phyloP scores from a whole-genome alignment of 371 early-diverging fungal species.

The Rhizopus stolonifer region DNA sequence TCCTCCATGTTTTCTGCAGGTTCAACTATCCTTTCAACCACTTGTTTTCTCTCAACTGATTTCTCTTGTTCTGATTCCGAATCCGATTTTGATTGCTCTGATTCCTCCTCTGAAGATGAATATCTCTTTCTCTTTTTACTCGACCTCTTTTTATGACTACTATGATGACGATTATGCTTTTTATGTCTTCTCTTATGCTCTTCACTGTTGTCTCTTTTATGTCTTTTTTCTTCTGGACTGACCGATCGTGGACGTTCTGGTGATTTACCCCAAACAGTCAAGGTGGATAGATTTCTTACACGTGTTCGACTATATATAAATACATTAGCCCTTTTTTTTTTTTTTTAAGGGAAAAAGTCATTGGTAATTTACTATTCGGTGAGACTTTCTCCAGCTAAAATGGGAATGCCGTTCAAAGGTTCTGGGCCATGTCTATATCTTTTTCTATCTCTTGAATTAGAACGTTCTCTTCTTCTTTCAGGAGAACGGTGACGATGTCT shows the following conservation, averaged over 20 bases:
- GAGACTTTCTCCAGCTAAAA: conserved; percentile 1
- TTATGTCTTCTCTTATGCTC: conserved; percentile 21
- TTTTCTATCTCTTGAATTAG: no score
- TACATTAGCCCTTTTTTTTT: neutral
- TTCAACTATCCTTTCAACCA: no score
- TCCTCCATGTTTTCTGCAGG: conserved; percentile 53
- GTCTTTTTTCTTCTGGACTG: conserved; percentile 27
- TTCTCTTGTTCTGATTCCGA: conserved; percentile 5
- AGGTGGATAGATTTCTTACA: conserved; percentile 50
- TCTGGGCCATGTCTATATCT: no score
- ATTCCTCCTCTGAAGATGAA: no score
- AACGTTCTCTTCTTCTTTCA: no score
- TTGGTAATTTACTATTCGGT: neutral
- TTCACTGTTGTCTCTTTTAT: conserved; percentile 11
- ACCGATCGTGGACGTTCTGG: conserved; percentile 48
- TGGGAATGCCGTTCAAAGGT: neutral
- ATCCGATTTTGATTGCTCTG: no score
- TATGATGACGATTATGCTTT: conserved; percentile 18
- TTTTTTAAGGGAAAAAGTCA: neutral
- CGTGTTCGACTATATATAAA: conserved; percentile 39
- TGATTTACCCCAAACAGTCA: conserved; percentile 72
- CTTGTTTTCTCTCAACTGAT: conserved; percentile 10
- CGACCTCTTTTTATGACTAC: conserved; percentile 15
- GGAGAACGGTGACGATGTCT: no score
- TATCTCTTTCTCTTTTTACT: conserved; percentile 16